These are phyloP conservation scores for Gastrodia elata DNA, from an alignment of 106 monocot species.

Conservation along the genomic window DNA sequence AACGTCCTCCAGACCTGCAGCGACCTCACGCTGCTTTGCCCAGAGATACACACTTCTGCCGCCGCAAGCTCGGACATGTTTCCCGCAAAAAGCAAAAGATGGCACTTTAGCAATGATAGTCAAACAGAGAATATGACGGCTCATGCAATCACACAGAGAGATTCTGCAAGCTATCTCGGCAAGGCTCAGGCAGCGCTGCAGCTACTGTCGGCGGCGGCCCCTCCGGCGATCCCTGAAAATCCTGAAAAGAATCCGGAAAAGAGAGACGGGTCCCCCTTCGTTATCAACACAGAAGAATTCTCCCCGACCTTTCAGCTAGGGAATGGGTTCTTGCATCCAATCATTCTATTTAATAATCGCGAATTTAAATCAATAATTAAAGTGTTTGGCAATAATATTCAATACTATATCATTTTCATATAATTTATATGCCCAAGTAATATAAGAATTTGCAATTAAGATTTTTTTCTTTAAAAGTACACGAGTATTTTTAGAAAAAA, in stretches of 20 bases:
- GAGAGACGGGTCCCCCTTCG: not conserved
- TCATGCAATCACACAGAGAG: not conserved
- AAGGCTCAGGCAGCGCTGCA: not conserved
- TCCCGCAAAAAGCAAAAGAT: not conserved
- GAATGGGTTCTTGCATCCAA: not conserved
- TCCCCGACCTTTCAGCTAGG: not conserved
- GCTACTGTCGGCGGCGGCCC: not conserved
- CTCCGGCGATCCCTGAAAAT: not conserved
- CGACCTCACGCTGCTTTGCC: constrained; percentile 9
- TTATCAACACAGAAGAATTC: not conserved
- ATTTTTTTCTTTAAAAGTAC: too few species aligned
- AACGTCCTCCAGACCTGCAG: constrained; percentile 34
- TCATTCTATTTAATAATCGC: not conserved
- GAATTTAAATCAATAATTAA: not conserved
- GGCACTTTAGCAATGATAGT: not conserved
- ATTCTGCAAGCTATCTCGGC: not conserved
- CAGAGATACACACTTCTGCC: constrained; percentile 13
- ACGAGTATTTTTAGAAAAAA: too few species aligned
- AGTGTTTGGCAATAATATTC: too few species aligned
- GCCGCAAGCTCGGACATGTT: constrained; percentile 13
- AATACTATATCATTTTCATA: too few species aligned
- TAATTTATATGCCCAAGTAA: too few species aligned
- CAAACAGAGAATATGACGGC: not conserved
- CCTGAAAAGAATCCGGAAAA: not conserved
- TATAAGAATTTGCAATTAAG: too few species aligned